Evolutionary conservation across 2,329 filamentous ascomycete species (phyloP).

Genomic region (Penicillium sp.): DNA sequence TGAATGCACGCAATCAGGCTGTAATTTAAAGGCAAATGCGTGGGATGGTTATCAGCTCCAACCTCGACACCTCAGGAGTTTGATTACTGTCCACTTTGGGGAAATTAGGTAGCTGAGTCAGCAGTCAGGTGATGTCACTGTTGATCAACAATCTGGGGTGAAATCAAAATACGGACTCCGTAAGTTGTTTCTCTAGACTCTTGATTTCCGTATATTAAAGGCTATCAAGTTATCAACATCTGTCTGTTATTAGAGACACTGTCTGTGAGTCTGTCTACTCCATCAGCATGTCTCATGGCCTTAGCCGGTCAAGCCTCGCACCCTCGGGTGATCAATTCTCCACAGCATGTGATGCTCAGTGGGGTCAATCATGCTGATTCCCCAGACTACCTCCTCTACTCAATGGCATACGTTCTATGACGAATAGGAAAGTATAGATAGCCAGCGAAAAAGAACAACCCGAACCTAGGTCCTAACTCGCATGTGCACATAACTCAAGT

Average conservation of each 20-base stretch:
- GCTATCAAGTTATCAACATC: not conserved
- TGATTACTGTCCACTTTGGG: constrained; percentile 22
- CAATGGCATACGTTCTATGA: not conserved
- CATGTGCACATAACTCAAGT: too few species aligned
- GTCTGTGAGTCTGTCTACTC: not conserved
- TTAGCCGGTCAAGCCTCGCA: not conserved
- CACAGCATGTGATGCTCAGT: constrained; percentile 3
- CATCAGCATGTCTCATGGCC: not conserved
- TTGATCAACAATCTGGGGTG: not conserved
- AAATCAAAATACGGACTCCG: too few species aligned
- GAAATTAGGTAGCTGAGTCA: constrained; percentile 19
- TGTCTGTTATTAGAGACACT: not conserved
- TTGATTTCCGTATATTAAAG: too few species aligned
- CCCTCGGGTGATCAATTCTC: not conserved
- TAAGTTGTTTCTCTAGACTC: too few species aligned
- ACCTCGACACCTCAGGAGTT: constrained; percentile 22
- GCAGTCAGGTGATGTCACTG: constrained; percentile 36
- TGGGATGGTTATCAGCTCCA: constrained; percentile 18
- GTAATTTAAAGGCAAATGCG: constrained; percentile 7
- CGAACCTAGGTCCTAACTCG: too few species aligned
- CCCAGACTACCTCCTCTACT: not conserved
- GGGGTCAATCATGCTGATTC: not conserved
- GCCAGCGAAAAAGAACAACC: too few species aligned
- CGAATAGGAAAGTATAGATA: not conserved
- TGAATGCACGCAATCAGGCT: constrained; percentile 9